Conservation (phyloP, 1,139 yeast genomes). For the Blastobotrys apis region DNA sequence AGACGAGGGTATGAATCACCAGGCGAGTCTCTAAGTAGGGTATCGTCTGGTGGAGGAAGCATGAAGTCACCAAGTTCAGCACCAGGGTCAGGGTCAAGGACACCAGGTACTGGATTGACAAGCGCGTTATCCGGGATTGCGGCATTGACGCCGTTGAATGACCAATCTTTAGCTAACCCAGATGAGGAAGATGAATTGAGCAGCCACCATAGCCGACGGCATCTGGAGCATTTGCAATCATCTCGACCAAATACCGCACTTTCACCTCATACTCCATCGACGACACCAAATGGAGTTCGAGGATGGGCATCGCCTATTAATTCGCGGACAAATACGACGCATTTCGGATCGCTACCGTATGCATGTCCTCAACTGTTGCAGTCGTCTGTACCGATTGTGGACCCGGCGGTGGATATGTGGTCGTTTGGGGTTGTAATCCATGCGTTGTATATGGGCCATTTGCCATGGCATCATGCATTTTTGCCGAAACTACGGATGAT, state of each 20-base stretch:
- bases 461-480: slow-evolving; percentile 80
- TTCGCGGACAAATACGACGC: slow-evolving; percentile 17
- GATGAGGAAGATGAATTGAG: not conserved
- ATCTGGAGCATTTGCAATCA: slow-evolving; percentile 5
- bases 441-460: slow-evolving; percentile 65
- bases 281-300: not conserved
- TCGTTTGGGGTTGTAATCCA: slow-evolving; percentile 78
- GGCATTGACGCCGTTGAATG: slow-evolving; percentile 7
- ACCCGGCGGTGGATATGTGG: slow-evolving; percentile 83
- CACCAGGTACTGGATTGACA: not conserved
- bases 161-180: not conserved
- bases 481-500: slow-evolving; percentile 73
- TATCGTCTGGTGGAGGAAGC: not conserved
- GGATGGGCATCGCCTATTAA: slow-evolving; percentile 2
- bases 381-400: slow-evolving; percentile 63
- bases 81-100: not conserved
- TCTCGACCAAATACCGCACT: not conserved
- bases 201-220: slow-evolving; percentile 9
- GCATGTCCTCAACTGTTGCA: slow-evolving; percentile 82
- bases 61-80: not conserved
- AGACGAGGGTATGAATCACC: too few relatives aligned
- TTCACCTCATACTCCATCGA: slow-evolving; percentile 4
- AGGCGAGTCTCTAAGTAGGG: not conserved
- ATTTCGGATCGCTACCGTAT: slow-evolving; percentile 85
- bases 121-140: not conserved